Base-by-base conservation (phyloP, 192 early-diverging fungal genomes). In the Fimicolochytrium jonesii region DNA sequence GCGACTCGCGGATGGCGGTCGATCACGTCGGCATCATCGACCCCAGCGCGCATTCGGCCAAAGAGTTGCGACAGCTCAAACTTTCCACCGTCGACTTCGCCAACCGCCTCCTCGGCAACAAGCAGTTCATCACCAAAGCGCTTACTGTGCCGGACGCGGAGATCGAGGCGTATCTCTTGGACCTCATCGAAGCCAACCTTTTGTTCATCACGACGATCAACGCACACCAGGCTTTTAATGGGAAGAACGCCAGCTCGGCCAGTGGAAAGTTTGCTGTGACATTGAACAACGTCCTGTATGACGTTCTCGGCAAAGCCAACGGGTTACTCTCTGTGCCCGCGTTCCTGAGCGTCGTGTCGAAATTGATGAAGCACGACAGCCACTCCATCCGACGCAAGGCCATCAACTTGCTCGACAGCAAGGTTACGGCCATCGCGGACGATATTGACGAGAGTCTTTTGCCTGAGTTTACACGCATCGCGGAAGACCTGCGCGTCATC, bases 301-400 rank as follows among this genome's bases (percentile, higher is more conserved):
- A 83, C 23, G 81, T 82, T 25, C 76, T 98, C 30, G 84, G 84
- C 56, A 85, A 85, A 44, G 77, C 92, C 17, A 90, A 93, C 32
- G 76, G 74, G 3, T 76, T 92, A 29, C 80, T 98, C 67, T 79
- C 91, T 15, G 69, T 90, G 28, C 74, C 77, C 30, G 74, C 83
- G 13, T 96, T 98, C 71, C 78, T 91, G 55, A 68, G 83, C 46
- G 84, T 92, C 15, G 80, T 88, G 20, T 53, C 74, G 6, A 59
- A 70, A 2, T 74, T 98, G 31, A 70, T 84, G 32, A 55, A 54
- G 18, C 59, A 76, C 59, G 52, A 64, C 13, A 56, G 41, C 20
- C 63, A 44, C 25, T n/a, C 33, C 6, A 85, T 93, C 56, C 86
- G 90, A 60, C 79, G 86, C 64, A 83, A 87, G 67, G 88, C 87